Base-by-base conservation (phyloP, 169 alveolate species). In the Cryptosporidium felis region DNA sequence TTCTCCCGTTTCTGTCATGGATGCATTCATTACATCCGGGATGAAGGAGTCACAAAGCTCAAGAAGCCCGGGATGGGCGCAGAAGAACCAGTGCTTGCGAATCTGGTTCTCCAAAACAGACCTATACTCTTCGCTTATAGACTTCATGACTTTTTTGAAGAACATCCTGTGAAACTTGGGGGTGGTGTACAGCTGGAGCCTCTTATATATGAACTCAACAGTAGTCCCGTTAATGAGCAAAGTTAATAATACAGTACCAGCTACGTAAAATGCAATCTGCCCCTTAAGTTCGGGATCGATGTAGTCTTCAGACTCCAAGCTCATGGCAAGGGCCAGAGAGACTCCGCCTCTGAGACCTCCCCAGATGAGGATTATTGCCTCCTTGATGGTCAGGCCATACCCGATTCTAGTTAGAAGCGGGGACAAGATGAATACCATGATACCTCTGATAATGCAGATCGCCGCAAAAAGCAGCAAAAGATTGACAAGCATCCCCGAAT, bases 321-420 rank as follows among this genome's bases (percentile, higher is more conserved):
- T 67, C 82, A 89, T 81, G 9, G 92, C 91, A 5, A 89, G 67
- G 18, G 90, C 88, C 56, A 89, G 41, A 5, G 89, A 65, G 4
- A 89, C 88, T 30, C 91, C 92, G n/a, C 92, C 92, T 61, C 92
- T 58, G n/a, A 89, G 80, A 10, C 92, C 92, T 5, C 89, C 88
- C 74, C 80, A 89, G n/a, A 81, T 66, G 1, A 89, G 90, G 32
- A 89, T 58, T n/a, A 80, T 47, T 0, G 79, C 82, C 9, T 82
- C 80, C 41, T 82, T 67, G 46, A 63, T 44, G 0, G 89, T 61
- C 44, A 89, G 38, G 0, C 89, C 91, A 51, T 89, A 89, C 6
- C 92, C 92, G 16, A 89, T 45, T 60, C 88, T 82, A 9, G 80
- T 62, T 16, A 89, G 23, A 3, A 89, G 49, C 2, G 92, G 92